Evolutionary conservation across 1,284 basidiomycete genomes (phyloP).

Genomic region (Golubevia sp.): DNA sequence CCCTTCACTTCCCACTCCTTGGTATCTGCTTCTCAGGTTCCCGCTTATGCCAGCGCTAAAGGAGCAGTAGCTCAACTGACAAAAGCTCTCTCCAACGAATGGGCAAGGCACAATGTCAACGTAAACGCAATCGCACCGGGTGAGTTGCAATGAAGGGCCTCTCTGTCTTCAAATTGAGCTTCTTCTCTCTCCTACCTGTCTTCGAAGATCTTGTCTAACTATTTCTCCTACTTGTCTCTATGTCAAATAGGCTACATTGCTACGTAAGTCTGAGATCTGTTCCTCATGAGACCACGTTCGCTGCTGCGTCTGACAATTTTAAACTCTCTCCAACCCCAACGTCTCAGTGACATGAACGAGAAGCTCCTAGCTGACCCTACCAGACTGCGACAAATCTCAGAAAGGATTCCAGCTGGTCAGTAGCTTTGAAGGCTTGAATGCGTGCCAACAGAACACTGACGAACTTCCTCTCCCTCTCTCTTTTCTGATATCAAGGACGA

Average conservation of each 20-base stretch:
- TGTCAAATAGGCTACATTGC: conserved; percentile 36
- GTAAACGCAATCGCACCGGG: conserved; percentile 89
- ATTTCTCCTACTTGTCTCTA: background rate
- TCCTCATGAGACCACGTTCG: too few relatives aligned
- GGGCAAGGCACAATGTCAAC: conserved; percentile 80
- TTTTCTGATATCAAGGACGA: conserved; percentile 78
- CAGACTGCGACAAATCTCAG: conserved; percentile 83
- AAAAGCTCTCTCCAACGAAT: conserved; percentile 68
- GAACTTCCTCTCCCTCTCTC: conserved; percentile 67
- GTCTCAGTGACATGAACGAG: conserved; percentile 66
- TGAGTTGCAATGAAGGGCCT: conserved; percentile 74
- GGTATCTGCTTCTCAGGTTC: conserved; percentile 69
- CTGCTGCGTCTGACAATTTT: background rate
- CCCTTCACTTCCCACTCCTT: background rate
- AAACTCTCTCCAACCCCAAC: background rate
- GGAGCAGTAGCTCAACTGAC: conserved; percentile 71
- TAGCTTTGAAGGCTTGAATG: background rate
- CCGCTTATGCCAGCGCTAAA: conserved; percentile 85
- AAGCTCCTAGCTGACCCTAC: conserved; percentile 74
- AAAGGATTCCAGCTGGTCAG: conserved; percentile 62
- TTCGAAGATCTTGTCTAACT: background rate
- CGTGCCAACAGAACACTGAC: conserved; percentile 44
- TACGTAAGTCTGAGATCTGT: conserved; percentile 20
- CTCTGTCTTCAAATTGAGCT: background rate
- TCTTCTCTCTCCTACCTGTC: background rate